Evolutionary conservation across 2,329 filamentous ascomycete genomes (phyloP), one percentile per base, ranked within the genome.

Genomic region (Cryphonectria naterciae): DNA sequence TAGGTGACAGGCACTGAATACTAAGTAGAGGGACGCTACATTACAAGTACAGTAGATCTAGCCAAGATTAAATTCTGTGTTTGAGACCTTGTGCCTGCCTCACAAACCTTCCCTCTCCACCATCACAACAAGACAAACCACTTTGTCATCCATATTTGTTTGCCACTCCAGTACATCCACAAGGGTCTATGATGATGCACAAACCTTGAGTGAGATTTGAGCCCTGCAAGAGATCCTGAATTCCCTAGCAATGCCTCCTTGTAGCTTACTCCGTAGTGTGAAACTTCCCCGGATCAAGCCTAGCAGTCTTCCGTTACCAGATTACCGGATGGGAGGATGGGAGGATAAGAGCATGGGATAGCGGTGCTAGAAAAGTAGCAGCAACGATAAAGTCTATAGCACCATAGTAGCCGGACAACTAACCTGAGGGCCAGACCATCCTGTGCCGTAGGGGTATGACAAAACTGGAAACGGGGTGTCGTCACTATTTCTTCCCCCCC

Each of bases 281-380:
- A 28, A 58, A 28, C 19, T 61, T 61, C 58, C 58, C 58, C 58
- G 58, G 58, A 61, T 39, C 2, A 35, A 25, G 58, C 58, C 58
- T 61, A 39, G 58, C 35, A 39, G 35, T 19, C 19, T 61, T 61
- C 35, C 58, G 19, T 61, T 61, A 39, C 58, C 58, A 61, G 58
- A 61, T 39, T 61, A 39, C 35, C 58, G 58, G 58, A 61, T 61
- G 32, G 58, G 58, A 61, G 35, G 37, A 39, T 39, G 10, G 10
- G 11, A 39, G n/a, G n/a, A n/a, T n/a, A n/a, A n/a, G n/a, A n/a
- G n/a, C n/a, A n/a, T n/a, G n/a, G n/a, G n/a, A n/a, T n/a, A n/a
- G 25, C 10, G 25, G 10, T 56, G 54, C 54, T 58, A 32, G 37
- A 39, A 10, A 13, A 39, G 37, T 8, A 32, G 25, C 15, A 32